Evolutionary conservation across 1,139 yeast species (phyloP).

Genomic region (Saccharomycopsis phalli): DNA sequence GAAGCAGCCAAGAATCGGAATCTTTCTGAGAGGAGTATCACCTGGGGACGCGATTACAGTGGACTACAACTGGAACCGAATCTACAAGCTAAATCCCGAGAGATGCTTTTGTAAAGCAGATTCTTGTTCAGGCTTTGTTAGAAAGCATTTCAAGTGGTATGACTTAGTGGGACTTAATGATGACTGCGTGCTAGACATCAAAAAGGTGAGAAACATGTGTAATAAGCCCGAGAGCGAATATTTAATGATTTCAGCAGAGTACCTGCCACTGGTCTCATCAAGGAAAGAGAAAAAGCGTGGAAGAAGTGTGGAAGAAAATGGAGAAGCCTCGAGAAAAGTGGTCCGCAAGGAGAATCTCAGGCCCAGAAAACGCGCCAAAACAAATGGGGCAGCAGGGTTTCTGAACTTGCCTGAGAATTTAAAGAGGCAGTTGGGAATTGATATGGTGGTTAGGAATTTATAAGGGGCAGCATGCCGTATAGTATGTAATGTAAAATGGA

Average conservation of each 20-base stretch:
- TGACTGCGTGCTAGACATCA: slow-evolving; percentile 1
- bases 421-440: slow-evolving; percentile 14
- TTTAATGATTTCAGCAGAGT: background rate
- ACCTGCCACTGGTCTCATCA: background rate
- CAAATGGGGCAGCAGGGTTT: slow-evolving; percentile 17
- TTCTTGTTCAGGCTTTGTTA: slow-evolving; percentile 15
- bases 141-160: slow-evolving; percentile 7
- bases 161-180: slow-evolving; percentile 4
- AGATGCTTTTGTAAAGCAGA: slow-evolving; percentile 16
- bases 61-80: slow-evolving; percentile 12
- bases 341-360: background rate
- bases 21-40: slow-evolving; percentile 10
- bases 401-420: slow-evolving; percentile 9
- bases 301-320: too few species aligned
- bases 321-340: background rate
- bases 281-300: background rate
- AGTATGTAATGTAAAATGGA: too few species aligned
- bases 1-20: slow-evolving; percentile 11
- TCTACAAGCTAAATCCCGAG: slow-evolving; percentile 14
- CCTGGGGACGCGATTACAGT: slow-evolving; percentile 14
- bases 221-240: too few species aligned
- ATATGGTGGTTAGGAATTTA: slow-evolving; percentile 17
- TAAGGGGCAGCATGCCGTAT: background rate
- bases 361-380: background rate
- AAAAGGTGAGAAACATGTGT: too few species aligned